These are phyloP conservation scores for Aspergillus sojae DNA, from an alignment of 2,329 filamentous ascomycete species.

Conservation along the genomic window DNA sequence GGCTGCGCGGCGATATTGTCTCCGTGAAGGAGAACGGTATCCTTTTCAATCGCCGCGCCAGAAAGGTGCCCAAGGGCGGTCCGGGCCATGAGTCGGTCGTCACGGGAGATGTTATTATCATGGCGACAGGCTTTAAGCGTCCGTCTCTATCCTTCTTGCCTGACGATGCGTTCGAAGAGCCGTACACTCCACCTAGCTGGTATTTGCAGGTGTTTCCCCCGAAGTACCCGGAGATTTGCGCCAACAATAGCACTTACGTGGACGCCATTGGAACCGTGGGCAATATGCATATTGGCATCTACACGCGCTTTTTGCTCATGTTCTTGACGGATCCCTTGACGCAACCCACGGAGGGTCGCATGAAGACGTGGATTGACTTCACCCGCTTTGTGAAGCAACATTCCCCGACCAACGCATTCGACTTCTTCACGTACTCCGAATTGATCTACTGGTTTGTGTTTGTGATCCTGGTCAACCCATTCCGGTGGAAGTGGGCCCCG, in stretches of 20 bases:
- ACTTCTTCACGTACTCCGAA: constrained; percentile 88
- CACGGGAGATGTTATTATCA: constrained; percentile 74
- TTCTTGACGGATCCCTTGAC: constrained; percentile 79
- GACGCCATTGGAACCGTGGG: constrained; percentile 80
- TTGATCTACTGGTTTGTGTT: constrained; percentile 85
- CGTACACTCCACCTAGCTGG: constrained; percentile 81
- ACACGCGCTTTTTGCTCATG: constrained; percentile 83
- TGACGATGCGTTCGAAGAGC: constrained; percentile 69
- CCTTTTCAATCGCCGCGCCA: constrained; percentile 69
- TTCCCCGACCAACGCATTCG: constrained; percentile 75
- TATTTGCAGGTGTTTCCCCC: constrained; percentile 87
- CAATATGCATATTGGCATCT: constrained; percentile 89
- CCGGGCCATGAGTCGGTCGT: constrained; percentile 69
- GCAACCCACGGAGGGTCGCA: constrained; percentile 70
- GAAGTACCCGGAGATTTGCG: constrained; percentile 70
- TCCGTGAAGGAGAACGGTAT: constrained; percentile 66
- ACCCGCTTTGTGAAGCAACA: constrained; percentile 70
- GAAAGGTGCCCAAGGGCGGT: constrained; percentile 75
- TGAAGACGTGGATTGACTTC: constrained; percentile 86
- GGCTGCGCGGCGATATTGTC: constrained; percentile 80
- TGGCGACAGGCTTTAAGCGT: constrained; percentile 80
- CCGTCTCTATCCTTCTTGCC: constrained; percentile 76
- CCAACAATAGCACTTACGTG: constrained; percentile 82
- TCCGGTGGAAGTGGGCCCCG: constrained; percentile 85
- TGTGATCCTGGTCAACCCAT: constrained; percentile 77